phyloP scores from a whole-genome alignment of 306 rosid species.

The Cercis canadensis region DNA sequence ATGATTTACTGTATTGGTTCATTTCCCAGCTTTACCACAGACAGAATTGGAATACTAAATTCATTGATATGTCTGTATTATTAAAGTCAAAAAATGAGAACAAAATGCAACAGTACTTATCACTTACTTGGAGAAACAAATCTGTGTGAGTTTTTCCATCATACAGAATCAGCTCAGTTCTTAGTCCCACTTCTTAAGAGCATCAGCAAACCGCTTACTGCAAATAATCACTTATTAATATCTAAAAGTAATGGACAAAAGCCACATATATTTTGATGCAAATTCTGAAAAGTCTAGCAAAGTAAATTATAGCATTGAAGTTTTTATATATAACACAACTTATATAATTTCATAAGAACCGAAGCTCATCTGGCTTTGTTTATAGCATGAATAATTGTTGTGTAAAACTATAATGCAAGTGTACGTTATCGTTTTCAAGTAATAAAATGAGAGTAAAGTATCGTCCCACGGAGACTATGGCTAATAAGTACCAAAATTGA shows the following conservation, averaged over 20 bases:
- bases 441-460: too few relatives aligned
- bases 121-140: constrained; percentile 88
- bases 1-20: neutral
- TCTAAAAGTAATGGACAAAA: constrained; percentile 7
- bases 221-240: constrained; percentile 38
- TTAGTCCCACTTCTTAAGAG: constrained; percentile 71
- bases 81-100: neutral
- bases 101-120: constrained; percentile 10
- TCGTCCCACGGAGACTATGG: too few relatives aligned
- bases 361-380: neutral
- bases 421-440: too few relatives aligned
- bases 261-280: neutral
- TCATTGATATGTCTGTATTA: neutral
- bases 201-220: constrained; percentile 71
- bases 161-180: constrained; percentile 66
- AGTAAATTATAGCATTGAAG: constrained; percentile 20
- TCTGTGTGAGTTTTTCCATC: constrained; percentile 96
- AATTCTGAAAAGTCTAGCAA: constrained; percentile 12
- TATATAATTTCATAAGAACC: neutral
- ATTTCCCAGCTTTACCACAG: constrained; percentile 2
- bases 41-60: neutral
- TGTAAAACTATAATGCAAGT: too few relatives aligned
- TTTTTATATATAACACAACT: neutral
- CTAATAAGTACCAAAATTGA: too few relatives aligned
- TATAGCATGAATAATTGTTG: constrained; percentile 7